Evolutionary conservation across 441 rosid genomes (phyloP).

Genomic region (Populus hybrid): DNA sequence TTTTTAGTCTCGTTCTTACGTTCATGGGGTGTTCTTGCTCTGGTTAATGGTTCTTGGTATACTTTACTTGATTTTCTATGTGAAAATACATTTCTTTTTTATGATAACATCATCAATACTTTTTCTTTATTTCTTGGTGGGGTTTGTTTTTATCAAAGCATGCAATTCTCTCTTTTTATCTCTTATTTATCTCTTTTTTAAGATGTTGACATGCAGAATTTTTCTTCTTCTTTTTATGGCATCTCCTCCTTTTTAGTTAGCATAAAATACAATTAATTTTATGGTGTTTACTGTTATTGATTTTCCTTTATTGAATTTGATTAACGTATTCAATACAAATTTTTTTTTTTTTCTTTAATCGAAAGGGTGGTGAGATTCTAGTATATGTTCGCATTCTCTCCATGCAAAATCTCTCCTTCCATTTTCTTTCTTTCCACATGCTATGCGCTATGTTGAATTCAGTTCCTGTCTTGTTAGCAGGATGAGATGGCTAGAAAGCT

Average conservation of each 20-base stretch:
- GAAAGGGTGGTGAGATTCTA: neutral
- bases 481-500: conserved; percentile 6
- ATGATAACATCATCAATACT: neutral
- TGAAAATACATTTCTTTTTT: neutral
- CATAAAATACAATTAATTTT: neutral
- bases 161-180: neutral
- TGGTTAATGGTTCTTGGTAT: neutral
- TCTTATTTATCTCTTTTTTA: neutral
- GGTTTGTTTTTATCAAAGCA: neutral
- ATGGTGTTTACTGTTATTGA: neutral
- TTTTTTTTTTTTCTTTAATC: neutral
- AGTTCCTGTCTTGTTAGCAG: conserved; percentile 2
- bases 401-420: neutral
- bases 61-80: neutral
- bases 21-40: neutral
- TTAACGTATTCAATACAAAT: neutral
- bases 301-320: neutral
- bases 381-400: neutral
- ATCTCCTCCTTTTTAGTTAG: neutral
- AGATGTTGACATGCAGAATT: neutral
- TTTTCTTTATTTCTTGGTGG: conserved; percentile 2
- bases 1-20: neutral
- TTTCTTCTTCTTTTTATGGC: neutral
- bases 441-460: neutral
- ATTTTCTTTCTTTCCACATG: neutral